phyloP scores from a whole-genome alignment of 2,329 filamentous ascomycete genomes.

The Alternaria incomplexa region DNA sequence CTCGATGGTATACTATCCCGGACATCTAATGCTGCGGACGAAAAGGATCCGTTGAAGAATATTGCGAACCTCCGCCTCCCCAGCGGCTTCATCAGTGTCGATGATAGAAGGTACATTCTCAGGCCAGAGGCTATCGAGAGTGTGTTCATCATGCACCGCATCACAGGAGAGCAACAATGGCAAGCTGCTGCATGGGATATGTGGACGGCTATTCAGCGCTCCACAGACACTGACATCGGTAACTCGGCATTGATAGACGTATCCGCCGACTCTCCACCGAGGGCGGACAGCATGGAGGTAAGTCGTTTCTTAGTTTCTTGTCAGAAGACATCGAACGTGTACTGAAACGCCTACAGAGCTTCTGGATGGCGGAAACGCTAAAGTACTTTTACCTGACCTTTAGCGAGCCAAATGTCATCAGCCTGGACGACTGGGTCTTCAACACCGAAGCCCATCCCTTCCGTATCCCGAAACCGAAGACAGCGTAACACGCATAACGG shows the following conservation, averaged over 20 bases:
- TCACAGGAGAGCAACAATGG: constrained; percentile 60
- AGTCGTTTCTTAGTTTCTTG: neutral
- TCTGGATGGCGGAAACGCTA: constrained; percentile 58
- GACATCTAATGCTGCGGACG: constrained; percentile 24
- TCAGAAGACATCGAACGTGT: neutral
- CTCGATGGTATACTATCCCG: constrained; percentile 46
- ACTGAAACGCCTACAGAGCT: constrained; percentile 42
- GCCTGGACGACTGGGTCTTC: constrained; percentile 55
- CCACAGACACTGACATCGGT: constrained; percentile 53
- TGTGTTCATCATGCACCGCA: constrained; percentile 66
- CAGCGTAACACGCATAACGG: neutral
- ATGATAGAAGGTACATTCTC: constrained; percentile 55
- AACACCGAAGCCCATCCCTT: constrained; percentile 59
- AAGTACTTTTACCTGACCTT: constrained; percentile 59
- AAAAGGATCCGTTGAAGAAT: constrained; percentile 42
- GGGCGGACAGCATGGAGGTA: constrained; percentile 55
- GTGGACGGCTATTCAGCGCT: constrained; percentile 54
- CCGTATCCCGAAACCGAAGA: constrained; percentile 31
- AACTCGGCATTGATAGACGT: constrained; percentile 55
- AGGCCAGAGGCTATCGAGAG: constrained; percentile 66
- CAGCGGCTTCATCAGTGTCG: constrained; percentile 52
- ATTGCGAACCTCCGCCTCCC: constrained; percentile 51
- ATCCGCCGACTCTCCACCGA: constrained; percentile 45
- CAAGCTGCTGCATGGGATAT: constrained; percentile 58
- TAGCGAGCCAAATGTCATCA: constrained; percentile 51